Conservation (phyloP, 2,329 filamentous ascomycete species). For the Alternaria panax region DNA sequence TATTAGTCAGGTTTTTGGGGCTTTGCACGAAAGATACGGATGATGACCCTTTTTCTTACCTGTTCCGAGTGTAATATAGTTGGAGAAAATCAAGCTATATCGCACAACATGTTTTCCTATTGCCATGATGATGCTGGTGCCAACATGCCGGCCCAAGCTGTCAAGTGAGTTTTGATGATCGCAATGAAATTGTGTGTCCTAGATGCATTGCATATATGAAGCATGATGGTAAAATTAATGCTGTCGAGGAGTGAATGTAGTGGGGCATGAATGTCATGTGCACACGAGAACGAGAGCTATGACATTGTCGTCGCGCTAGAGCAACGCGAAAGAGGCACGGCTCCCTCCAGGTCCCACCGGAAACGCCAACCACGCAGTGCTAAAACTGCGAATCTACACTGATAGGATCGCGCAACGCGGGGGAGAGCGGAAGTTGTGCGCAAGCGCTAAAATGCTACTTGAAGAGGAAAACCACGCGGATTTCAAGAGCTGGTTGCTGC, state of each 20-base stretch:
- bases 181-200: background rate
- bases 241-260: constrained; percentile 17
- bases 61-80: constrained; percentile 49
- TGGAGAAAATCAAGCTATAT: constrained; percentile 42
- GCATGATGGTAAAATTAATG: background rate
- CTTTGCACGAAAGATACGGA: constrained; percentile 42
- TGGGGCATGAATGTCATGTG: constrained; percentile 26
- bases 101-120: constrained; percentile 23
- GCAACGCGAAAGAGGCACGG: constrained; percentile 20
- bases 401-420: background rate
- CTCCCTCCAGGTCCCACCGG: background rate
- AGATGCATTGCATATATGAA: background rate
- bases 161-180: background rate
- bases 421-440: constrained; percentile 4
- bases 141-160: background rate
- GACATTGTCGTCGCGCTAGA: constrained; percentile 23
- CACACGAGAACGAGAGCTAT: constrained; percentile 23
- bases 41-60: constrained; percentile 45
- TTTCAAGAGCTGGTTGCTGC: constrained; percentile 80
- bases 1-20: constrained; percentile 37
- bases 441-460: constrained; percentile 58
- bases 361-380: background rate
- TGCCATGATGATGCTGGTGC: constrained; percentile 14
- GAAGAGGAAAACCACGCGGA: constrained; percentile 62
- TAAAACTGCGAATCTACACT: background rate